Percentiles rank a stretch among this genome's conserved stretches.
Conservation (phyloP, 2,329 filamentous ascomycete species). For the Penicillium polonicum region DNA sequence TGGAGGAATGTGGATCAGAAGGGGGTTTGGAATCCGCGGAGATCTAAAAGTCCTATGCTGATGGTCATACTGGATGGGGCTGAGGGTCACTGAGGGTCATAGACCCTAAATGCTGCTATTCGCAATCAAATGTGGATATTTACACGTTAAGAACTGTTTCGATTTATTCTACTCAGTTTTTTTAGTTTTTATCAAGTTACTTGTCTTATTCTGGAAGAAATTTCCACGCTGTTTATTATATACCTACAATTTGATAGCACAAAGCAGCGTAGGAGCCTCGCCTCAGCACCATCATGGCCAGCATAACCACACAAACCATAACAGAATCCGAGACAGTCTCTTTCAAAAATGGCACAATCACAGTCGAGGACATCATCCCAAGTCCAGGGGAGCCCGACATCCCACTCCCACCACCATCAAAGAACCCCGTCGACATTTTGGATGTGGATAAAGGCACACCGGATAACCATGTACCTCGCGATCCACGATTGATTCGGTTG, state of each 20-base stretch:
- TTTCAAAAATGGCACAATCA: constrained; percentile 26
- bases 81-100: neutral
- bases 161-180: neutral
- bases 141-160: neutral
- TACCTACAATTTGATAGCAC: neutral
- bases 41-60: neutral
- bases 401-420: constrained; percentile 67
- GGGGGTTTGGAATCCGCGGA: neutral
- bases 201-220: neutral
- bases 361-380: constrained; percentile 25
- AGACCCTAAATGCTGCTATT: neutral
- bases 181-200: neutral
- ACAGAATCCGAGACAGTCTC: constrained; percentile 12
- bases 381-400: constrained; percentile 45
- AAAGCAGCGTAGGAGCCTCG: neutral
- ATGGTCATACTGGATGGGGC: neutral
- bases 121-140: neutral
- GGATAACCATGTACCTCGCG: constrained; percentile 75
- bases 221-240: neutral
- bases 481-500: constrained; percentile 76
- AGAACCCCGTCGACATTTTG: constrained; percentile 60
- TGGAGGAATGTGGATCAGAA: neutral
- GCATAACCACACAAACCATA: constrained; percentile 24
- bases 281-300: constrained; percentile 29
- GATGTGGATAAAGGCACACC: constrained; percentile 79